Evolutionary conservation across 2,329 filamentous ascomycete genomes (phyloP).

Genomic region (Calonectria fujianensis): DNA sequence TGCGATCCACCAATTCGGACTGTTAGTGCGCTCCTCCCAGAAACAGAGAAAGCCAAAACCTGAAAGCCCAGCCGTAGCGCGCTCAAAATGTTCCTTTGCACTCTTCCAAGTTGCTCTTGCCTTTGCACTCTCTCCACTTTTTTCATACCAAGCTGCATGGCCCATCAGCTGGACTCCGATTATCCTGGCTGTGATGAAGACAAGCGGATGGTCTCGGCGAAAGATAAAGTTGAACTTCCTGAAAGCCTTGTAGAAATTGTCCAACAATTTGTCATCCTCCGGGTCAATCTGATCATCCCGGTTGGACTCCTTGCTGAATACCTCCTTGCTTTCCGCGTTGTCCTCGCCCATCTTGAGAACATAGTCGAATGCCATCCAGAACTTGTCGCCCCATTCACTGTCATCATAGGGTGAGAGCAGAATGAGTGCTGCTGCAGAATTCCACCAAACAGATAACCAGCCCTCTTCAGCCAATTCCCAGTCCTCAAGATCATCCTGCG

Average conservation of each 20-base stretch:
- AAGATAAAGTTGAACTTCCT: background rate
- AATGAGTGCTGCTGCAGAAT: background rate
- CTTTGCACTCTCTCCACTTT: accelerated
- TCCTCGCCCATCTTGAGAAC: background rate
- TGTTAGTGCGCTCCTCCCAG: background rate
- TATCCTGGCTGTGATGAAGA: background rate
- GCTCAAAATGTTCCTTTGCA: background rate
- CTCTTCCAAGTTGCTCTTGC: background rate
- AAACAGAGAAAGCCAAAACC: background rate
- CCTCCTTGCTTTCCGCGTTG: background rate
- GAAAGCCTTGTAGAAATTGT: background rate
- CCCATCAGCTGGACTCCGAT: background rate
- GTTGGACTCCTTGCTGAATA: background rate
- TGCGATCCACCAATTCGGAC: background rate
- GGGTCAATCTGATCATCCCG: background rate
- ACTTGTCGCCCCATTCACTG: background rate
- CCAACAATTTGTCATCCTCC: background rate
- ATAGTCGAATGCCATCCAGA: background rate
- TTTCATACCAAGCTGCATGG: background rate
- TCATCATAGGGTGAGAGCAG: background rate
- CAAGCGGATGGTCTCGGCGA: background rate
- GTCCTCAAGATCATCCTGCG: background rate
- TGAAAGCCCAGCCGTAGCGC: background rate
- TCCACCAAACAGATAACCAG: background rate
- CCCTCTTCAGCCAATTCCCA: background rate